phyloP scores from a whole-genome alignment of 2,329 filamentous ascomycete species.

The Microascus cirrosus region DNA sequence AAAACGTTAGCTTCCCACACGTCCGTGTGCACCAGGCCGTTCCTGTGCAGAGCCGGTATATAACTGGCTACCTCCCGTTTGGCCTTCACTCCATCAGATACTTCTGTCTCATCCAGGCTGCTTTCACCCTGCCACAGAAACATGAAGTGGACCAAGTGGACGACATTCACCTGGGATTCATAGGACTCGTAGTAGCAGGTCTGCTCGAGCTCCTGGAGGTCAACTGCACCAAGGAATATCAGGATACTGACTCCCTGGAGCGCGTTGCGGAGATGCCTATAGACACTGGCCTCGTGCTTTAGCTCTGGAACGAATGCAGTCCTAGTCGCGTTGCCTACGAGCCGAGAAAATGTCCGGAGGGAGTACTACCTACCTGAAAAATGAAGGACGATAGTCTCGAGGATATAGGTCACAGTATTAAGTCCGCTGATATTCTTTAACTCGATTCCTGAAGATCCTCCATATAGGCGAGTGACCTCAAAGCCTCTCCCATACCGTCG shows the following conservation, averaged over 20 bases:
- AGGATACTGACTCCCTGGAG: constrained; percentile 23
- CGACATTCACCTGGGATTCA: neutral
- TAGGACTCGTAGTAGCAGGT: constrained; percentile 20
- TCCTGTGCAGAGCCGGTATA: constrained; percentile 12
- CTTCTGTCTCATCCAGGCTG: neutral
- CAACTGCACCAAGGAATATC: constrained; percentile 24
- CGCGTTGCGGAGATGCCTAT: constrained; percentile 17
- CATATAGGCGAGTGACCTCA: no score
- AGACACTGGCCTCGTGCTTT: constrained; percentile 22
- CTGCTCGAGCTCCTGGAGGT: constrained; percentile 19
- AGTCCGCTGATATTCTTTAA: no score
- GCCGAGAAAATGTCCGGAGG: no score
- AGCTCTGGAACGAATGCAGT: constrained; percentile 13
- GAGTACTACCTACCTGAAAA: no score
- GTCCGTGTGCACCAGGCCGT: constrained; percentile 16
- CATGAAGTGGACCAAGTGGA: neutral
- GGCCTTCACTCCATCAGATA: constrained; percentile 6
- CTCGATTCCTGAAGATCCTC: no score
- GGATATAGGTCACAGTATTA: no score
- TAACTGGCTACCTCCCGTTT: constrained; percentile 7
- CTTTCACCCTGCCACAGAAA: neutral
- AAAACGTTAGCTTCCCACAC: no score
- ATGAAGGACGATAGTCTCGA: no score
- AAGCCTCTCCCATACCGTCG: no score
- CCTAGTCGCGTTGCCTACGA: constrained; percentile 2